Percentiles rank a stretch among this genome's conserved stretches.
Conservation (phyloP, 805 yeast species). For the Ogataea henricii region DNA sequence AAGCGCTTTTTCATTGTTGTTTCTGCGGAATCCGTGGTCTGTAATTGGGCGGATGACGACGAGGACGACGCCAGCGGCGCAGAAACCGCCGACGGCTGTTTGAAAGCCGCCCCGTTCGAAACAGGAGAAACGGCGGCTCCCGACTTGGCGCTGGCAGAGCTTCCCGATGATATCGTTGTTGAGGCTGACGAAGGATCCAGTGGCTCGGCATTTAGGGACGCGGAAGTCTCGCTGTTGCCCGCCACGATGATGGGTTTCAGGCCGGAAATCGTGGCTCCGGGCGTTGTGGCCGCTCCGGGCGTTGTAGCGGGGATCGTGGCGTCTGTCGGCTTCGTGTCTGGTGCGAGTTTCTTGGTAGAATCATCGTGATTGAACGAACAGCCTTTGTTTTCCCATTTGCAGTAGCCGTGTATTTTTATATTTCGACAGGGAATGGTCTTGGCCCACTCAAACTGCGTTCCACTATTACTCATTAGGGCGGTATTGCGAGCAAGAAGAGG, state of each 20-base stretch:
- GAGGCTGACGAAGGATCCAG: slow-evolving; percentile 13
- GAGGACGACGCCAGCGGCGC: slow-evolving; percentile 6
- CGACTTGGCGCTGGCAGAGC: slow-evolving; percentile 10
- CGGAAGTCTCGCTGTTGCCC: not conserved
- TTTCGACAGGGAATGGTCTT: slow-evolving; percentile 81
- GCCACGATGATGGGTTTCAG: not conserved
- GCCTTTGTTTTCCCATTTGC: slow-evolving; percentile 86
- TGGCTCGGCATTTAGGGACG: not conserved
- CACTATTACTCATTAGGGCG: slow-evolving; percentile 19
- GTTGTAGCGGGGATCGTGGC: not conserved
- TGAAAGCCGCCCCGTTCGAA: not conserved
- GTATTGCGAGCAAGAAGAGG: not conserved
- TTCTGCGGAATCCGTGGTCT: slow-evolving; percentile 15
- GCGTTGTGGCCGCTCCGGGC: not conserved
- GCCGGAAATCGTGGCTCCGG: not conserved
- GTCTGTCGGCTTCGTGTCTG: slow-evolving; percentile 12
- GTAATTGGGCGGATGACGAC: slow-evolving; percentile 3
- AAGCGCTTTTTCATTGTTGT: slow-evolving; percentile 43
- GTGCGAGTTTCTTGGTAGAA: slow-evolving; percentile 25
- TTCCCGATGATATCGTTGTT: slow-evolving; percentile 14
- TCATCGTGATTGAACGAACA: slow-evolving; percentile 76
- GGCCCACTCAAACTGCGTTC: slow-evolving; percentile 53
- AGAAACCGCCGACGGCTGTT: slow-evolving; percentile 2
- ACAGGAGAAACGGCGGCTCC: slow-evolving; percentile 7
- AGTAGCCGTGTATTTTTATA: slow-evolving; percentile 81